Conservation (phyloP, 2,329 filamentous ascomycete genomes). For the Paecilomyces dactylethromorphus region DNA sequence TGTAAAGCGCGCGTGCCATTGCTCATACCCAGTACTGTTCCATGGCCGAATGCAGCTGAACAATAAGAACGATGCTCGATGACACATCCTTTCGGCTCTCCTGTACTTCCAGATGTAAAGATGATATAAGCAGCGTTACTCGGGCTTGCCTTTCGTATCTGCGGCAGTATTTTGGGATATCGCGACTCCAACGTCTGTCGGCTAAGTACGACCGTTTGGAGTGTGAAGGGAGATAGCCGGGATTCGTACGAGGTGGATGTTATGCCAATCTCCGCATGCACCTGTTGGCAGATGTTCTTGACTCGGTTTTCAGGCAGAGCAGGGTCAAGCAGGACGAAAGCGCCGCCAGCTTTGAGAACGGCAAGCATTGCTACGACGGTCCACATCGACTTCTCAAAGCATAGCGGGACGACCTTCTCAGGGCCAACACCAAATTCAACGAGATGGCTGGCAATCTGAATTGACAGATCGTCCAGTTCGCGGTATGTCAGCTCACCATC, state of each 20-base stretch:
- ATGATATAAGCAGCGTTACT: constrained; percentile 14
- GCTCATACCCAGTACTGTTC: constrained; percentile 28
- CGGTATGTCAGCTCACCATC: constrained; percentile 19
- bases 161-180: background rate
- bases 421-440: constrained; percentile 19
- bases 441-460: constrained; percentile 12
- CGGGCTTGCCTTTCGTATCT: constrained; percentile 12
- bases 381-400: constrained; percentile 23
- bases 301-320: constrained; percentile 18
- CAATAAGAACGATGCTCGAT: constrained; percentile 43
- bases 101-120: constrained; percentile 8
- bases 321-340: constrained; percentile 24
- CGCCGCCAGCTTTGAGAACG: constrained; percentile 23
- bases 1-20: constrained; percentile 44
- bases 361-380: constrained; percentile 22
- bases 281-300: background rate
- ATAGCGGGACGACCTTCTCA: constrained; percentile 15
- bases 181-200: background rate
- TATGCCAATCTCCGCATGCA: background rate
- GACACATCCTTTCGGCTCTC: constrained; percentile 35
- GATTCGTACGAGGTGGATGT: background rate
- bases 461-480: constrained; percentile 12
- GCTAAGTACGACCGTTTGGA: background rate
- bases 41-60: constrained; percentile 38
- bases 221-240: background rate